Percentiles rank a stretch among this genome's conserved stretches.
Conservation (phyloP, 148 eudicot genomes). For the Rhododendron simsii region DNA sequence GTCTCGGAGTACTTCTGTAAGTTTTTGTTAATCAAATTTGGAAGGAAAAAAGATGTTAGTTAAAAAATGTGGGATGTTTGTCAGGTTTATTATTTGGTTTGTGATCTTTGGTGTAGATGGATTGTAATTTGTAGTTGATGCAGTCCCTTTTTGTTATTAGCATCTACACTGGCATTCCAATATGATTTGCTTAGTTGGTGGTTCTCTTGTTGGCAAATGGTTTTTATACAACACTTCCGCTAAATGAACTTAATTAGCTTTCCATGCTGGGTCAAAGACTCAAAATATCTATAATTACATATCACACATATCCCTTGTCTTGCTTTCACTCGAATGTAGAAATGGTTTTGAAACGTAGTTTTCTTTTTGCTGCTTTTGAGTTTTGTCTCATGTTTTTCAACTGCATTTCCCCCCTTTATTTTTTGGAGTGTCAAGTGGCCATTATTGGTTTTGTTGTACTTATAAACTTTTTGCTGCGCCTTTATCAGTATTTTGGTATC, state of each 20-base stretch:
- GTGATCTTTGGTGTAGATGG: neutral
- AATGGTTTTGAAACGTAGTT: neutral
- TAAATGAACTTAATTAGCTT: neutral
- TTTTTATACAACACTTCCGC: neutral
- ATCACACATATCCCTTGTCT: neutral
- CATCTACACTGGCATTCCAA: neutral
- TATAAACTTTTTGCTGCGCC: neutral
- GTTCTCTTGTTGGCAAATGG: neutral
- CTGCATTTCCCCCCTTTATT: neutral
- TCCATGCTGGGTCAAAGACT: neutral
- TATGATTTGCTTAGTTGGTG: slow-evolving; percentile 3
- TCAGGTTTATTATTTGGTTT: neutral
- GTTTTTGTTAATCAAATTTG: slow-evolving; percentile 16
- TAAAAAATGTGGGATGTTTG: neutral
- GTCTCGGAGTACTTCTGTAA: slow-evolving; percentile 61
- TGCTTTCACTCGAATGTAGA: neutral
- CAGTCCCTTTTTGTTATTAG: neutral
- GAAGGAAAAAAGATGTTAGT: neutral
- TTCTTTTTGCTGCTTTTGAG: neutral
- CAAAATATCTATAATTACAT: neutral
- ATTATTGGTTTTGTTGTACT: neutral
- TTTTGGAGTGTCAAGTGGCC: neutral
- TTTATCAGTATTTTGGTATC: neutral
- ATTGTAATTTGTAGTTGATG: neutral
- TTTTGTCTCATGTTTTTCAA: neutral